These are phyloP conservation scores for Fusarium tricinctum DNA, from an alignment of 2,329 filamentous ascomycete species.

Conservation along the genomic window DNA sequence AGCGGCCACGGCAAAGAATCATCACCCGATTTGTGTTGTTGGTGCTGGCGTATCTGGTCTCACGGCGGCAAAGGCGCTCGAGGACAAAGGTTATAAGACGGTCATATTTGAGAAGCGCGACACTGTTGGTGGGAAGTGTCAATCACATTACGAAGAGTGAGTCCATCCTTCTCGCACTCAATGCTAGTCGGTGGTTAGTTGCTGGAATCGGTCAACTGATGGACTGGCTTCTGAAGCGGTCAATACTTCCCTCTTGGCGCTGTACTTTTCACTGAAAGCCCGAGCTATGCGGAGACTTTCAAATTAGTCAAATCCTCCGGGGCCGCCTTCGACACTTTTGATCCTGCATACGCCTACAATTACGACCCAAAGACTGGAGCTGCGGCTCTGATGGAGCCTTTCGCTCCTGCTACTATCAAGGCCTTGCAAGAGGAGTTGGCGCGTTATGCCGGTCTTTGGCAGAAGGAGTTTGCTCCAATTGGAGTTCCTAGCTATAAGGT, in stretches of 20 bases:
- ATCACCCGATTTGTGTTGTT: not conserved
- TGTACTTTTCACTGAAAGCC: not conserved
- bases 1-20: not conserved
- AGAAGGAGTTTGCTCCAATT: not conserved
- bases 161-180: not conserved
- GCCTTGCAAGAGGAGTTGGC: not conserved
- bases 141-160: slow-evolving; percentile 9
- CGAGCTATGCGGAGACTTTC: not conserved
- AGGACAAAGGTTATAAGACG: not conserved
- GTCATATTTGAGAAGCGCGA: slow-evolving; percentile 1
- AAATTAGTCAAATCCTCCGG: not conserved
- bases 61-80: not conserved
- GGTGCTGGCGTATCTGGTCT: slow-evolving; percentile 1
- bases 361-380: slow-evolving; percentile 5
- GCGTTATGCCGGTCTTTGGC: not conserved
- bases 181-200: no score
- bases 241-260: slow-evolving; percentile 8
- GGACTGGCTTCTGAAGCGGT: not conserved
- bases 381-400: not conserved
- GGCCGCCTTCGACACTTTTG: not conserved
- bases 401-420: not conserved
- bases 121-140: slow-evolving; percentile 1
- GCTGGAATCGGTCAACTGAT: not conserved
- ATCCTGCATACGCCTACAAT: not conserved
- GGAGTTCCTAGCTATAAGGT: not conserved